Evolutionary conservation across 2,329 filamentous ascomycete genomes (phyloP), one percentile per base, ranked within the genome.

Genomic region (Chaetomium globosum): DNA sequence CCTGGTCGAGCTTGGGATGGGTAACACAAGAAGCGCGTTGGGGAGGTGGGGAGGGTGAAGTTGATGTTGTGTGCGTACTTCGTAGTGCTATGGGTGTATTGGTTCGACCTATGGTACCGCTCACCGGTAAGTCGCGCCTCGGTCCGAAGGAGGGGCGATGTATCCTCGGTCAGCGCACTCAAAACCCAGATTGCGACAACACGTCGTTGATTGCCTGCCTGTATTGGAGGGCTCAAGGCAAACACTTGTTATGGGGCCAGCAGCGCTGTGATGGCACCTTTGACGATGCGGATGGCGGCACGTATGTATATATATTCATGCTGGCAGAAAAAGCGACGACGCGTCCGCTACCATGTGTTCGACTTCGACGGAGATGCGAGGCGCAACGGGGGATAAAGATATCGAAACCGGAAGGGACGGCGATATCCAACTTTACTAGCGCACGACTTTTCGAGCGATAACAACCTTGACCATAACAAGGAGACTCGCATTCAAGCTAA

Each of bases 71-170:
- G n/a, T 7, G 21, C 28, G 13, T 33, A 2, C 19, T 19, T 26
- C 26, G 26, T 26, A 26, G 9, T 28, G 55, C 56, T 52, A 52
- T 48, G 39, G 39, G 36, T 46, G 36, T 46, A 39, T 19, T 30
- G 49, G 33, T 13, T n/a, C 36, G 51, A 54, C 30, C 51, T 63
- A 52, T 58, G n/a, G 48, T 52, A 26, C 57, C 52, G 10, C n/a
- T 28, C 49, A 23, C 59, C 64, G 64, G 55, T 51, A 26, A 39
- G 12, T 52, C 48, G 56, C 39, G 30, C 26, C 28, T 61, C 65
- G 65, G 65, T 61, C 65, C 65, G 65, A 59, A 23, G 61, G 57
- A 56, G 65, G 58, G 64, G 23, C 9, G 49, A 67, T 67, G 65
- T 19, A 64, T 54, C 23, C 57, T 64, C 61, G 65, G 65, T 64